Evolutionary conservation across 1,139 yeast genomes (phyloP).

Genomic region (Nematodospora anomalae): DNA sequence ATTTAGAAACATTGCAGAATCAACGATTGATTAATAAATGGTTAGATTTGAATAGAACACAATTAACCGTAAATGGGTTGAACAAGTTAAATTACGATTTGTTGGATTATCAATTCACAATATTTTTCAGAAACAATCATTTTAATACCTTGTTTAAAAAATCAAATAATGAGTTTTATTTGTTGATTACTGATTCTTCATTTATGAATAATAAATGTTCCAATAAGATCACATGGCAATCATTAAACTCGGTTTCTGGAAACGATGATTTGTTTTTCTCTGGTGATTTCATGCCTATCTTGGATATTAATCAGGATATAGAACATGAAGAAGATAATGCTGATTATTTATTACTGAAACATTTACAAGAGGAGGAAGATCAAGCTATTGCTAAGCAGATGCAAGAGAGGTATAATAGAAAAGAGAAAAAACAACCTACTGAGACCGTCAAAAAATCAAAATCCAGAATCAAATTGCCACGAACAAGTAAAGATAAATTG

Average conservation of each 20-base stretch:
- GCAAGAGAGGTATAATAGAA: slow-evolving; percentile 30
- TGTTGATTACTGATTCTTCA: slow-evolving; percentile 73
- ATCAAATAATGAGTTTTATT: slow-evolving; percentile 48
- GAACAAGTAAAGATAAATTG: not conserved
- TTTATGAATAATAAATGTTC: slow-evolving; percentile 37
- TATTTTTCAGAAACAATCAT: slow-evolving; percentile 84
- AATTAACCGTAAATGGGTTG: slow-evolving; percentile 68
- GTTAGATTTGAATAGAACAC: slow-evolving; percentile 59
- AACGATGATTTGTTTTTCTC: slow-evolving; percentile 64
- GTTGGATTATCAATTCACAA: slow-evolving; percentile 42
- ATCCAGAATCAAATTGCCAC: slow-evolving; percentile 1
- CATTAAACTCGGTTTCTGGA: slow-evolving; percentile 65
- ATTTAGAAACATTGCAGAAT: slow-evolving; percentile 12
- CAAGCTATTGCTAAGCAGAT: slow-evolving; percentile 49
- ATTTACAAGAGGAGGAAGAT: slow-evolving; percentile 66
- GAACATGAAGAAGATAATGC: slow-evolving; percentile 17
- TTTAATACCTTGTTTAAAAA: slow-evolving; percentile 69
- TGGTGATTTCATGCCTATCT: slow-evolving; percentile 53
- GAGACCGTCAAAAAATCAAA: slow-evolving; percentile 1
- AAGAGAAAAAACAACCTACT: slow-evolving; percentile 5
- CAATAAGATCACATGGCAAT: slow-evolving; percentile 70
- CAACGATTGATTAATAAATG: slow-evolving; percentile 34
- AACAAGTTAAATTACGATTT: slow-evolving; percentile 44
- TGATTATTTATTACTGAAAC: slow-evolving; percentile 49
- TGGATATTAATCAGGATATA: slow-evolving; percentile 20